A percentile compares a stretch with the other conserved stretches of the same genome.
phyloP scores from a whole-genome alignment of 2,329 filamentous ascomycete genomes.

The Pseudogymnoascus sp. region DNA sequence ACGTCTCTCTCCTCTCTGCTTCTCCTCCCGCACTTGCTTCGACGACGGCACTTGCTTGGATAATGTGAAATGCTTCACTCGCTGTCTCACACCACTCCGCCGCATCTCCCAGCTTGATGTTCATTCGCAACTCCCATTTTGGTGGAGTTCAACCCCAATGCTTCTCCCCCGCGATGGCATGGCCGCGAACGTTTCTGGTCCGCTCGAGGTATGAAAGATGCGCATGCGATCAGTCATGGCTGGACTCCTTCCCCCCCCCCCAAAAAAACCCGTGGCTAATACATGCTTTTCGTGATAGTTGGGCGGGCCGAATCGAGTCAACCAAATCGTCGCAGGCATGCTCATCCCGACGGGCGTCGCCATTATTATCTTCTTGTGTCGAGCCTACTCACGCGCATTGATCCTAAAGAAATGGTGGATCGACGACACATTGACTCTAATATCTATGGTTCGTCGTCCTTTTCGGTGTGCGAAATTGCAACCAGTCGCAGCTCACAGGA shows the following conservation, averaged over 20 bases:
- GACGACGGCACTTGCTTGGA: not conserved
- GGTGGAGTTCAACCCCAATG: not conserved
- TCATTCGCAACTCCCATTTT: not conserved
- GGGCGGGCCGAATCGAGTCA: not conserved
- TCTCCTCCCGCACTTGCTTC: not conserved
- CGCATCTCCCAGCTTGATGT: slow-evolving; percentile 2
- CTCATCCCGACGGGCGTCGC: not conserved
- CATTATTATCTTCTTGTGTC: not conserved
- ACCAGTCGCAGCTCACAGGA: not conserved
- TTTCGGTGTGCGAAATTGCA: not conserved
- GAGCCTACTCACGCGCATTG: slow-evolving; percentile 3
- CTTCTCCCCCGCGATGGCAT: not conserved
- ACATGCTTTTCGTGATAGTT: not conserved
- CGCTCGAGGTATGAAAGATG: not conserved
- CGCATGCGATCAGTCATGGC: not conserved
- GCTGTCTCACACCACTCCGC: not conserved
- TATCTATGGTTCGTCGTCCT: not conserved
- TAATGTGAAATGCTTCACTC: slow-evolving; percentile 7
- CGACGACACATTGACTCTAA: not conserved
- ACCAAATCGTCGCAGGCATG: not conserved
- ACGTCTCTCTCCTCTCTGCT: not conserved
- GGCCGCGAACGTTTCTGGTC: not conserved
- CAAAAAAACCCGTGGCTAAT: not conserved
- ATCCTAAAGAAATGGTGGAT: not conserved
- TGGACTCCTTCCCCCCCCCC: not conserved